Conservation (phyloP, 371 early-diverging fungal species). For the Syncephalastrum racemosum region DNA sequence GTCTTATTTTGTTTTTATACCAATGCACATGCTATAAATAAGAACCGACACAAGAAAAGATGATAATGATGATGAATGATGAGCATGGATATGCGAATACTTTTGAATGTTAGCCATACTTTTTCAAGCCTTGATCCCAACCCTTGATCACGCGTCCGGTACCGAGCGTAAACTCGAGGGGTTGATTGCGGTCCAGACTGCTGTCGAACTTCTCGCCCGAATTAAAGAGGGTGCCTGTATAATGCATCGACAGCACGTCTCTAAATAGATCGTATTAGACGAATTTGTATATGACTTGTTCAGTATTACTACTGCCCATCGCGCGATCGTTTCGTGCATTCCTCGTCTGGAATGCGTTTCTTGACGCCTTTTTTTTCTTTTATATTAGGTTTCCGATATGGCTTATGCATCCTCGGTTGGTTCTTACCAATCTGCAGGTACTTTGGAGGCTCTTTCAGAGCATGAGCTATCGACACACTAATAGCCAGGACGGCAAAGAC, state of each 20-base stretch:
- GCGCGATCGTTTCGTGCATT: constrained; percentile 44
- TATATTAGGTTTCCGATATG: not conserved
- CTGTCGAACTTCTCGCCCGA: constrained; percentile 79
- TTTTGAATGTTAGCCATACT: constrained; percentile 28
- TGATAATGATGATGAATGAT: not conserved
- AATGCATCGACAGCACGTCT: constrained; percentile 78
- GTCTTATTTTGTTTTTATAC: no score
- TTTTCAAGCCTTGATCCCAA: constrained; percentile 81
- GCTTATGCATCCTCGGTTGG: not conserved
- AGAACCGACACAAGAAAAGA: not conserved
- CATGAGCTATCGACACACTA: constrained; percentile 19
- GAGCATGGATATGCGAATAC: not conserved
- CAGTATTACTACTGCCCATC: constrained; percentile 38
- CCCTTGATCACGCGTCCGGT: constrained; percentile 68
- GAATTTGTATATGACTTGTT: not conserved
- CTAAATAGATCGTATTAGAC: constrained; percentile 24
- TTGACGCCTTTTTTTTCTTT: constrained; percentile 39
- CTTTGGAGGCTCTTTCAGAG: constrained; percentile 52
- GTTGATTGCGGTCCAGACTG: constrained; percentile 64
- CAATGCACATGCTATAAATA: constrained; percentile 73
- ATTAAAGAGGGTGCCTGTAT: constrained; percentile 73
- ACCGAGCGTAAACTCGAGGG: constrained; percentile 77
- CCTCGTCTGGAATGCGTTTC: constrained; percentile 43
- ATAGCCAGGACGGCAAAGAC: constrained; percentile 2
- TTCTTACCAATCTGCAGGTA: constrained; percentile 58